phyloP scores from a whole-genome alignment of 306 rosid species.

The Trifolium repens region DNA sequence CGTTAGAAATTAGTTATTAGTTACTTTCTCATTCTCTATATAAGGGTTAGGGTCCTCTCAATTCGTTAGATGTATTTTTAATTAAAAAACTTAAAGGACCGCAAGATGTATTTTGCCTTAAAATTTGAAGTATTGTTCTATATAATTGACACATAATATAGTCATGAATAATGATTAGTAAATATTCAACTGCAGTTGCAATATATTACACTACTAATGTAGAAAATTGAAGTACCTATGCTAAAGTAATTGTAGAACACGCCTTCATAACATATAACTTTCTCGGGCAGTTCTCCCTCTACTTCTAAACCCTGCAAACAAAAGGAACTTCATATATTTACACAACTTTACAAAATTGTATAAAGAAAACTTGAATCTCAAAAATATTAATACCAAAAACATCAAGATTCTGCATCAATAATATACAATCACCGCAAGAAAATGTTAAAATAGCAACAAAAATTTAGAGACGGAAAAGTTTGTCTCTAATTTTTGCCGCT shows the following conservation, averaged over 20 bases:
- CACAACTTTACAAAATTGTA: not conserved
- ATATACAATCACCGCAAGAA: not conserved
- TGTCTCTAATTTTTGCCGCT: too few relatives aligned
- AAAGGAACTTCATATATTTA: conserved; percentile 28
- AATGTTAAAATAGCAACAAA: too few relatives aligned
- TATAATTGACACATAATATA: not conserved
- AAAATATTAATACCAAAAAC: not conserved
- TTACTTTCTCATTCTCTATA: not conserved
- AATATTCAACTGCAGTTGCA: not conserved
- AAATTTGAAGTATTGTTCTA: not conserved
- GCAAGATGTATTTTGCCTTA: not conserved
- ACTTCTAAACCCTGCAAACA: conserved; percentile 67
- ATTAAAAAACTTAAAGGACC: not conserved
- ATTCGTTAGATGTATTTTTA: too few relatives aligned
- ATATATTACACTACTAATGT: conserved; percentile 2
- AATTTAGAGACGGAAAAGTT: too few relatives aligned
- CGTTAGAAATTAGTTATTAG: not conserved
- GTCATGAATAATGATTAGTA: not conserved
- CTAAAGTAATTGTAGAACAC: conserved; percentile 96
- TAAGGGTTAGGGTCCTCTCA: too few relatives aligned
- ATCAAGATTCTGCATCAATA: not conserved
- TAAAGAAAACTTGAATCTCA: not conserved
- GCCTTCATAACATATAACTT: conserved; percentile 71
- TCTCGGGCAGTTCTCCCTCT: conserved; percentile 70
- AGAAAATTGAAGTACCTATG: conserved; percentile 63